These are phyloP conservation scores for Calycina herbarum DNA, from an alignment of 2,329 filamentous ascomycete species.

Conservation along the genomic window DNA sequence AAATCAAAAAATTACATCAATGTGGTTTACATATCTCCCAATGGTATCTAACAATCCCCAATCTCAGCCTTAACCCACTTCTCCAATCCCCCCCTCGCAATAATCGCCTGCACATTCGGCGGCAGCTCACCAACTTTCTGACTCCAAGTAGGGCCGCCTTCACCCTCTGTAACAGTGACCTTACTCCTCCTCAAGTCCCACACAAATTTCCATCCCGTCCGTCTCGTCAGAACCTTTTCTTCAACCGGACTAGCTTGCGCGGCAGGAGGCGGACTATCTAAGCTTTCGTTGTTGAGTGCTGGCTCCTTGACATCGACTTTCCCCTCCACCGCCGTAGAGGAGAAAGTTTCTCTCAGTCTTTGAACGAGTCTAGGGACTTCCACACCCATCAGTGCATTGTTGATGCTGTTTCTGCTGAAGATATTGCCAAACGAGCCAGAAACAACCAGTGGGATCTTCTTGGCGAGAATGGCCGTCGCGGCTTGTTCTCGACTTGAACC, in stretches of 20 bases:
- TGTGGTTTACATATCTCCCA: background rate
- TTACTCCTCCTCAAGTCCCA: conserved; percentile 78
- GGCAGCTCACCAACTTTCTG: conserved; percentile 82
- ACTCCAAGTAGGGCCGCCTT: conserved; percentile 67
- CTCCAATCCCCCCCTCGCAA: conserved; percentile 74
- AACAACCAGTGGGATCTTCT: conserved; percentile 76
- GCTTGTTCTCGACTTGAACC: conserved; percentile 82
- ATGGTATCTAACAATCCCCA: conserved; percentile 7
- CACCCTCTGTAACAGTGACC: conserved; percentile 70
- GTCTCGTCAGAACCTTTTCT: conserved; percentile 61
- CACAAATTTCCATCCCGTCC: conserved; percentile 79
- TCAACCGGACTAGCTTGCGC: conserved; percentile 41
- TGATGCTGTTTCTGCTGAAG: conserved; percentile 76
- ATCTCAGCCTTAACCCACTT: conserved; percentile 63
- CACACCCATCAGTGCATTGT: conserved; percentile 73
- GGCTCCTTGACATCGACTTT: conserved; percentile 50
- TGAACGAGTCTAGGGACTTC: conserved; percentile 68
- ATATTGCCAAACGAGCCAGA: conserved; percentile 83
- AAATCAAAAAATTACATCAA: no score
- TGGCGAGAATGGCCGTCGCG: conserved; percentile 82
- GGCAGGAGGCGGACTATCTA: conserved; percentile 51
- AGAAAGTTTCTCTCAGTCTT: conserved; percentile 63
- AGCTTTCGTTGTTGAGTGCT: conserved; percentile 48
- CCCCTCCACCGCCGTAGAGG: conserved; percentile 36
- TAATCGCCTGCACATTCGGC: conserved; percentile 83